A percentile compares a stretch with the other conserved stretches of the same genome.
Evolutionary conservation across 2,329 filamentous ascomycete genomes (phyloP).

Genomic region (Leptodontidium sp.): DNA sequence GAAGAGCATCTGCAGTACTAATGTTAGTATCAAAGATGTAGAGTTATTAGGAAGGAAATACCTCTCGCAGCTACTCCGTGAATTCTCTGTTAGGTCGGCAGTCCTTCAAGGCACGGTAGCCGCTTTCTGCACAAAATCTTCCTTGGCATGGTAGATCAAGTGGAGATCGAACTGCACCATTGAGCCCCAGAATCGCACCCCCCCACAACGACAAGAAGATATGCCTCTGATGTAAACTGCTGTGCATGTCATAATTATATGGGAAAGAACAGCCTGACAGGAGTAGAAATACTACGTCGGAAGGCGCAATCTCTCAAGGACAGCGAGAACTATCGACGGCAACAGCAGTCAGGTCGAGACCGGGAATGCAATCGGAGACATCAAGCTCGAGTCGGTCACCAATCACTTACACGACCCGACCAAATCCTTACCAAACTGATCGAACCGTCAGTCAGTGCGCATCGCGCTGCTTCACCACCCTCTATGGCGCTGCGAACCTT

Average conservation of each 20-base stretch:
- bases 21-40: too few relatives aligned
- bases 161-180: background rate
- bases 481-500: too few relatives aligned
- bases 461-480: too few relatives aligned
- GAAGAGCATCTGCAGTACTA: too few relatives aligned
- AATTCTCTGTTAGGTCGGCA: too few relatives aligned
- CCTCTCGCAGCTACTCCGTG: too few relatives aligned
- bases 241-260: conserved; percentile 8
- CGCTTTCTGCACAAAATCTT: too few relatives aligned
- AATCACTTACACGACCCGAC: conserved; percentile 18
- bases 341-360: conserved; percentile 14
- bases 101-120: too few relatives aligned
- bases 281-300: conserved; percentile 10
- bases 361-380: conserved; percentile 13
- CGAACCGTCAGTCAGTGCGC: too few relatives aligned
- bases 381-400: background rate
- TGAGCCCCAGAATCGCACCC: conserved; percentile 11
- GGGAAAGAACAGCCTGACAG: conserved; percentile 7
- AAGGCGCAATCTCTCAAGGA: conserved; percentile 18
- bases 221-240: conserved; percentile 8
- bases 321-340: conserved; percentile 11
- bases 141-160: too few relatives aligned
- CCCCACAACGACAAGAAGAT: conserved; percentile 5
- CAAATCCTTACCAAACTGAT: background rate
- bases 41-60: too few relatives aligned